Evolutionary conservation across 2,329 filamentous ascomycete species (phyloP).

Genomic region (Xylaria arbuscula): DNA sequence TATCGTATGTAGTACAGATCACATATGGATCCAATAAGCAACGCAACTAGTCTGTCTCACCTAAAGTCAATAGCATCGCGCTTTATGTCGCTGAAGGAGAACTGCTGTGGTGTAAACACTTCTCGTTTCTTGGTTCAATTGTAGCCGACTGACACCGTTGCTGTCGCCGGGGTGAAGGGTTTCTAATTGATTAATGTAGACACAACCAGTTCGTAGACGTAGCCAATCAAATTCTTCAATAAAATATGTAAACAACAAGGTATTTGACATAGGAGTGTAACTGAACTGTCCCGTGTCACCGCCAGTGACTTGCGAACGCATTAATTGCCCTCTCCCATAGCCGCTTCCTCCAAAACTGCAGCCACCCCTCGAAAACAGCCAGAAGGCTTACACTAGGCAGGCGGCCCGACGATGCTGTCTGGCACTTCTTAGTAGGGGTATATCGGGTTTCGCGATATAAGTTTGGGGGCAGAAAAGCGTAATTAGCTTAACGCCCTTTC

Average conservation of each 20-base stretch:
- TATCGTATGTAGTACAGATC: background rate
- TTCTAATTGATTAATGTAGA: constrained; percentile 7
- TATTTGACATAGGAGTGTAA: background rate
- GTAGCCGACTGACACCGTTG: background rate
- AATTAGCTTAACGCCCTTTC: background rate
- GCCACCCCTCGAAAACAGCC: background rate
- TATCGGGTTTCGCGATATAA: constrained; percentile 14
- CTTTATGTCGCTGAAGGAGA: background rate
- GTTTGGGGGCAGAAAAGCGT: constrained; percentile 20
- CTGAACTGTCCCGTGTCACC: background rate
- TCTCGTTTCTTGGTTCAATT: constrained; percentile 1
- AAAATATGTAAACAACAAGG: background rate
- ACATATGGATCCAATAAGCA: constrained; percentile 2
- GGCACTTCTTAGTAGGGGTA: background rate
- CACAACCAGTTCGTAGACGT: background rate
- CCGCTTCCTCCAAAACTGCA: background rate
- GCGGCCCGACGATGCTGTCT: background rate
- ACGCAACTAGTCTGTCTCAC: background rate
- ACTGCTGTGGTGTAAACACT: background rate
- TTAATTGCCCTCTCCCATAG: background rate
- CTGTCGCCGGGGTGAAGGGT: background rate
- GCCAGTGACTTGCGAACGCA: background rate
- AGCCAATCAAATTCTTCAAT: constrained; percentile 2
- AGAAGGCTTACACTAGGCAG: background rate
- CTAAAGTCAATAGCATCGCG: background rate